phyloP scores from a whole-genome alignment of 352 stramenopile genomes.

The Globisporangium cystogenes region DNA sequence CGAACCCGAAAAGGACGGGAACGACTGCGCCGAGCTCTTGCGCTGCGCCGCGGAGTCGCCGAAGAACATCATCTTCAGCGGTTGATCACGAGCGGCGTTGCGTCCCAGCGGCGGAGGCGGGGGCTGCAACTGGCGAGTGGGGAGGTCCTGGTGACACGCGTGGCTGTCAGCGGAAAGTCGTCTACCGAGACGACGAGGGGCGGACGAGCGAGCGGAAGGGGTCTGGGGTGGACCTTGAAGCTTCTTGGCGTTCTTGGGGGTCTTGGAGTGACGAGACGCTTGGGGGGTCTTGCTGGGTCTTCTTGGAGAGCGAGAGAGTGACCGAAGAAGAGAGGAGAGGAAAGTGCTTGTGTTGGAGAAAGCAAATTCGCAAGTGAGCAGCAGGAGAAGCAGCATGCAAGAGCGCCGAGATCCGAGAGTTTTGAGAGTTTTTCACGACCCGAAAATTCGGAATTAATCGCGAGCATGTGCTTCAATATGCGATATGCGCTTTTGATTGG shows the following conservation, averaged over 20 bases:
- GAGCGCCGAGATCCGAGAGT: too few relatives aligned
- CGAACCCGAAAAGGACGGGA: neutral
- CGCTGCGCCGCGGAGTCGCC: conserved; percentile 7
- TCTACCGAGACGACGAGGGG: neutral
- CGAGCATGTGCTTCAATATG: neutral
- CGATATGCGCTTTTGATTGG: neutral
- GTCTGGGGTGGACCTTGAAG: neutral
- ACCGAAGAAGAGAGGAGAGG: neutral
- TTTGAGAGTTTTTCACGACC: too few relatives aligned
- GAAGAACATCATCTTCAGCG: conserved; percentile 9
- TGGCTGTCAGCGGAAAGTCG: conserved; percentile 1
- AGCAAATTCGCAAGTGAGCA: conserved; percentile 16
- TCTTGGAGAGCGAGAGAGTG: too few relatives aligned
- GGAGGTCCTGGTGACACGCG: neutral
- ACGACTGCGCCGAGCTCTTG: conserved; percentile 5
- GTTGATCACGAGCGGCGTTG: conserved; percentile 5
- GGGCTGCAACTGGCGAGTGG: conserved; percentile 1
- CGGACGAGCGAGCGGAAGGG: neutral
- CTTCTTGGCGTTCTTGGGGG: neutral
- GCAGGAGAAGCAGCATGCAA: neutral
- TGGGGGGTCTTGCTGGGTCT: neutral
- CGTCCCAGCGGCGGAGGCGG: neutral
- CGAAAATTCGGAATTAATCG: too few relatives aligned
- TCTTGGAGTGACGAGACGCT: neutral
- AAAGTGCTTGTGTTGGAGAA: conserved; percentile 9